Conservation (phyloP, 805 yeast genomes). For the Lipomyces lipofer region DNA sequence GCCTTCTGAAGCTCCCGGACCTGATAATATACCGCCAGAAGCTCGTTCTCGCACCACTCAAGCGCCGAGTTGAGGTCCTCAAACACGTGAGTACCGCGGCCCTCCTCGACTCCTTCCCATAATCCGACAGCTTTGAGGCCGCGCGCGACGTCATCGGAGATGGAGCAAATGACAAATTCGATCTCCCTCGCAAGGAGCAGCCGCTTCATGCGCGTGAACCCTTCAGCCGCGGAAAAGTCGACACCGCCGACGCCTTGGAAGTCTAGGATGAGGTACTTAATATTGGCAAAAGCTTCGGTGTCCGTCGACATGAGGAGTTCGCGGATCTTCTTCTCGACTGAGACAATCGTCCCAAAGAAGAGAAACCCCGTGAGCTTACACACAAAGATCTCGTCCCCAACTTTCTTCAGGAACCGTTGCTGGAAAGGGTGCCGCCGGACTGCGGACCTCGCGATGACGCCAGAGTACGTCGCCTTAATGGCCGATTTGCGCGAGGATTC, state of each 20-base stretch:
- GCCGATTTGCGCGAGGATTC: constrained; percentile 86
- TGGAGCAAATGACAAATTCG: constrained; percentile 75
- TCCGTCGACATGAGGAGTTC: constrained; percentile 60
- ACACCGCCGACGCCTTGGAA: constrained; percentile 75
- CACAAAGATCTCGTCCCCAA: constrained; percentile 88
- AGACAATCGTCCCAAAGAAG: constrained; percentile 94
- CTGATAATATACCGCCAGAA: constrained; percentile 61
- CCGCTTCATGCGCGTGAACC: constrained; percentile 82
- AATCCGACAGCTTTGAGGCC: constrained; percentile 83
- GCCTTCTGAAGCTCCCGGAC: constrained; percentile 36
- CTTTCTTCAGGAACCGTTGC: constrained; percentile 76
- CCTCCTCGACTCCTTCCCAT: constrained; percentile 51
- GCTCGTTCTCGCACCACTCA: constrained; percentile 96
- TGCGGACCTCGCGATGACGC: constrained; percentile 85
- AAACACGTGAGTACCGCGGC: constrained; percentile 58
- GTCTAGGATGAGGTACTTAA: constrained; percentile 80
- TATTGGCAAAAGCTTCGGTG: constrained; percentile 46
- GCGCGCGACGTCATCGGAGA: constrained; percentile 61
- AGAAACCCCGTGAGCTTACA: constrained; percentile 83
- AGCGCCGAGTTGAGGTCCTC: constrained; percentile 80
- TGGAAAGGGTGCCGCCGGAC: constrained; percentile 89
- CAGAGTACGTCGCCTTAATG: constrained; percentile 77
- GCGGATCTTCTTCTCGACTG: constrained; percentile 76
- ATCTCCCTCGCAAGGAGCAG: constrained; percentile 68
- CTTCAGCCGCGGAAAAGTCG: constrained; percentile 96